Evolutionary conservation across 2,329 filamentous ascomycete species (phyloP).

Genomic region (Aspergillus sp.): DNA sequence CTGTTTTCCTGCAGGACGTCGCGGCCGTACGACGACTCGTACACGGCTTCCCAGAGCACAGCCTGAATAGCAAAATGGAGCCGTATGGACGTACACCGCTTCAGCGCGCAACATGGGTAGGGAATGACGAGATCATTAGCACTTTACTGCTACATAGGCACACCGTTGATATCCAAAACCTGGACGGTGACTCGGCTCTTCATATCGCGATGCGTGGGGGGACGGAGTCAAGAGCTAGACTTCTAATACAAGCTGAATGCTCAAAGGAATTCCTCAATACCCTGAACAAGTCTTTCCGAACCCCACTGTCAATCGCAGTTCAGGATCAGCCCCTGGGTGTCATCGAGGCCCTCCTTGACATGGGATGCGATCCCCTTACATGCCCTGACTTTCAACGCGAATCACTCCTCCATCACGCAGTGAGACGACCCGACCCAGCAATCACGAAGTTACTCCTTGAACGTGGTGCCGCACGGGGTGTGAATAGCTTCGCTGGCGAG

Average conservation of each 20-base stretch:
- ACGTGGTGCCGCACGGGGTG: too few species aligned
- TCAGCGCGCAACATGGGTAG: too few species aligned
- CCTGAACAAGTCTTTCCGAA: neutral
- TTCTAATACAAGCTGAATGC: neutral
- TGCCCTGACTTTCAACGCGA: neutral
- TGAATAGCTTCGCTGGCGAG: neutral
- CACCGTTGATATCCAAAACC: neutral
- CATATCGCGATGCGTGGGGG: neutral
- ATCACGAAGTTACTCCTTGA: neutral
- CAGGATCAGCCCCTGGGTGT: neutral
- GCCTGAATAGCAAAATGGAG: neutral
- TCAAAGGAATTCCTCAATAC: neutral
- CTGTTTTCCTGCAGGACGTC: neutral
- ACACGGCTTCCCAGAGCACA: neutral
- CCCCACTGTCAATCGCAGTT: neutral
- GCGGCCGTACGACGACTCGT: neutral
- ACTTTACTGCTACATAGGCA: neutral
- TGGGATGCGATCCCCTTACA: neutral
- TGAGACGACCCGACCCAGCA: neutral
- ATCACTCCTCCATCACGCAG: neutral
- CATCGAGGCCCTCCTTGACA: neutral
- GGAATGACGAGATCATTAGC: neutral
- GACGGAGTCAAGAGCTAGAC: neutral
- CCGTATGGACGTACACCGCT: neutral
- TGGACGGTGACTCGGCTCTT: neutral